Percentiles rank a stretch among this genome's conserved stretches.
Evolutionary conservation across 108 stramenopile genomes (phyloP).

Genomic region (Skeletonema marinoi): DNA sequence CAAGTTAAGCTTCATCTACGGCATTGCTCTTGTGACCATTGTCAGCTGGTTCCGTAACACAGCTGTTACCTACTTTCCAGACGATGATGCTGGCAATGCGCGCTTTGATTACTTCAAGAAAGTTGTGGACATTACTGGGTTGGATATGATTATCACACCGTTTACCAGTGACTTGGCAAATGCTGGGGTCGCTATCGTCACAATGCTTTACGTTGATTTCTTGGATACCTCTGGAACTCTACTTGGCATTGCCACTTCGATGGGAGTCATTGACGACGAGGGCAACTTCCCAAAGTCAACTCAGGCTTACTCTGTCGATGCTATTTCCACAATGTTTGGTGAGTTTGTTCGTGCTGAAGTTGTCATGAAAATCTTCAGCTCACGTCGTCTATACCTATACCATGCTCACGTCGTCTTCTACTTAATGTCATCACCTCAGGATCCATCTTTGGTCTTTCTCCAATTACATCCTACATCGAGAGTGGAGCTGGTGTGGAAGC

Average conservation of each 20-base stretch:
- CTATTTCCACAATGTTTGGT: constrained; percentile 67
- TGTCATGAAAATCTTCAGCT: background rate
- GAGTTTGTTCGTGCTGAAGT: background rate
- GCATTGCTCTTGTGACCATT: constrained; percentile 61
- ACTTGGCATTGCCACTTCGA: constrained; percentile 38
- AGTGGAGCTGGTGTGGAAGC: constrained; percentile 71
- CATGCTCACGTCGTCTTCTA: background rate
- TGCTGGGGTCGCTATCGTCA: constrained; percentile 57
- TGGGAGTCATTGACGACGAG: constrained; percentile 56
- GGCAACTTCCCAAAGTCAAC: constrained; percentile 64
- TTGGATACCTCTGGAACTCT: constrained; percentile 64
- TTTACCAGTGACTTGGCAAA: constrained; percentile 39
- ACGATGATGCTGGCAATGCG: constrained; percentile 50
- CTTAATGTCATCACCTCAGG: background rate
- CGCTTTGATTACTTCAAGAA: constrained; percentile 64
- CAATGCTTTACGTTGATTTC: constrained; percentile 67
- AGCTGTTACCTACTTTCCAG: constrained; percentile 64
- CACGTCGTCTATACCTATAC: background rate
- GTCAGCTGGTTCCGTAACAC: constrained; percentile 69
- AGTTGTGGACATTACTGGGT: constrained; percentile 54
- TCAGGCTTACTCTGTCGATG: constrained; percentile 60
- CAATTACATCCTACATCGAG: constrained; percentile 76
- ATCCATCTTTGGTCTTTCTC: constrained; percentile 63
- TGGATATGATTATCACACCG: constrained; percentile 40
- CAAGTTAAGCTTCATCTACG: constrained; percentile 50